Conservation (phyloP, 495 filamentous ascomycete species). For the Tuber indicum region DNA sequence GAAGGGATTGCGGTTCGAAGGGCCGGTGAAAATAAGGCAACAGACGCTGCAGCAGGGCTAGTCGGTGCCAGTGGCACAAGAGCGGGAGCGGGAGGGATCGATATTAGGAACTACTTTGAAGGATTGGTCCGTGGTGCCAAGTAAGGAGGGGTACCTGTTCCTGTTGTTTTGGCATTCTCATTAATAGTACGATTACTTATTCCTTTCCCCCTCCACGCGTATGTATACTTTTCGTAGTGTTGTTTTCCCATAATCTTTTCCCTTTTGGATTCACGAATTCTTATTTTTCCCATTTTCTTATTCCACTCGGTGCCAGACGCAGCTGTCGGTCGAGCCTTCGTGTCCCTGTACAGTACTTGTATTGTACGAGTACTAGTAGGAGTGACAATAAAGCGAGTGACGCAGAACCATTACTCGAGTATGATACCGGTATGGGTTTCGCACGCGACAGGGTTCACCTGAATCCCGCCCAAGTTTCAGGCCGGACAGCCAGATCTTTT, state of each 20-base stretch:
- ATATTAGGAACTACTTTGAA: slow-evolving; percentile 52
- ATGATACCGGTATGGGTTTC: too few relatives aligned
- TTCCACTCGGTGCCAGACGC: background rate
- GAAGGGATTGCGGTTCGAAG: slow-evolving; percentile 37
- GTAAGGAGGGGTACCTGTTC: slow-evolving; percentile 24
- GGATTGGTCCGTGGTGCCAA: slow-evolving; percentile 41
- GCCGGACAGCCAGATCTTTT: background rate
- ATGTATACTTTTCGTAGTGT: background rate
- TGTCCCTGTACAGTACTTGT: too few relatives aligned
- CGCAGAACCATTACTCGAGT: background rate
- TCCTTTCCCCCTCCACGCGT: background rate
- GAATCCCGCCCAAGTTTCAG: background rate
- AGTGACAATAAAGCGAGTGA: background rate
- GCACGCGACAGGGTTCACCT: background rate
- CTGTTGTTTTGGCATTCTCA: background rate
- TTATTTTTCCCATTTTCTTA: background rate
- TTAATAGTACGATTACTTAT: background rate
- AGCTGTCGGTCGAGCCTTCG: background rate
- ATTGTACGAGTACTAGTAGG: too few relatives aligned
- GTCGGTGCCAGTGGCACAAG: slow-evolving; percentile 10
- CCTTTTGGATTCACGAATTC: background rate
- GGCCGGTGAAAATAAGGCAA: slow-evolving; percentile 32
- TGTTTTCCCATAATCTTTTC: background rate
- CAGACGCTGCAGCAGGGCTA: slow-evolving; percentile 18
- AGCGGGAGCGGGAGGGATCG: slow-evolving; percentile 20